These are phyloP conservation scores for Yamagishiella unicocca DNA, from an alignment of 139 green algal species.

Conservation along the genomic window DNA sequence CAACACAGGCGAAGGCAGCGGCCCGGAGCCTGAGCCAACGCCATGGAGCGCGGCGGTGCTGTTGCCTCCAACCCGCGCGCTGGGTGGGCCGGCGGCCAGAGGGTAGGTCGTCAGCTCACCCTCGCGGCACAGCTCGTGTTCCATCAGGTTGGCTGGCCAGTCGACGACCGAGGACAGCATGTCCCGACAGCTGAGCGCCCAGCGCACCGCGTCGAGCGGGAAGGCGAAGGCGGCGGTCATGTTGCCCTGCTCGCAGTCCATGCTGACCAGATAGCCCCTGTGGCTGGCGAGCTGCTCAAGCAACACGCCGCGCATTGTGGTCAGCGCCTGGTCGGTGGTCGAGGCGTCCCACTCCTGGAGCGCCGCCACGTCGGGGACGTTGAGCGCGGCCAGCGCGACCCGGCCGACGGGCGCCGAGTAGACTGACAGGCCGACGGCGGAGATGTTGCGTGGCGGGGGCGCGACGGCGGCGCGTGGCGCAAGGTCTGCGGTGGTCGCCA, in stretches of 20 bases:
- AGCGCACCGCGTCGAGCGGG: conserved; percentile 29
- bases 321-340: background rate
- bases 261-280: background rate
- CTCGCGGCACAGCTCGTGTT: conserved; percentile 10
- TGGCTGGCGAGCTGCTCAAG: conserved; percentile 21
- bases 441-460: conserved; percentile 29
- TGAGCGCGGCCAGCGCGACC: conserved; percentile 2
- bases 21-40: background rate
- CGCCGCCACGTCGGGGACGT: background rate
- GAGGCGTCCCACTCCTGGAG: background rate
- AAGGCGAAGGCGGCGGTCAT: conserved; percentile 4
- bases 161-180: background rate
- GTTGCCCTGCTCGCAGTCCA: background rate
- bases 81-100: background rate
- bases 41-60: background rate
- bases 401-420: conserved; percentile 20
- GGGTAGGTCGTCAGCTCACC: background rate
- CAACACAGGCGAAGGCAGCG: background rate
- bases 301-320: background rate
- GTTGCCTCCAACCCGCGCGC: background rate
- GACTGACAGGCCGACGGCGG: background rate
- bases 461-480: conserved; percentile 5
- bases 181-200: conserved; percentile 24
- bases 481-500: background rate
- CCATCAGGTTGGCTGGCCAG: background rate